Conservation (phyloP, 2,329 filamentous ascomycete species). For the Orbilia brochopaga region DNA sequence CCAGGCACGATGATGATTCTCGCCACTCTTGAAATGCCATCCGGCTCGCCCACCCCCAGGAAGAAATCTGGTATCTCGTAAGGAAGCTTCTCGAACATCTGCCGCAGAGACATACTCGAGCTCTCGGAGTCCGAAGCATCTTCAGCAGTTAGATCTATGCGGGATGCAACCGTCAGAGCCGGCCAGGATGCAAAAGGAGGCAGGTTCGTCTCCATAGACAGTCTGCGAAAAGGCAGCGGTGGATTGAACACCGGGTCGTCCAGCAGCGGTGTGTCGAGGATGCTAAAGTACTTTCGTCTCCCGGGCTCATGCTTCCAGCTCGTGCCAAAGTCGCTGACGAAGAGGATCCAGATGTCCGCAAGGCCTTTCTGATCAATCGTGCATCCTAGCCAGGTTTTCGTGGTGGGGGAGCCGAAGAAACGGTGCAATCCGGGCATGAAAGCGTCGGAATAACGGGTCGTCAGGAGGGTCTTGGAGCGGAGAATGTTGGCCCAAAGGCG, state of each 20-base stretch:
- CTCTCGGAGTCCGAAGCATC: no score
- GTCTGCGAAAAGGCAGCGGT: background rate
- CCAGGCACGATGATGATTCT: no score
- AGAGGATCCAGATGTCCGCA: background rate
- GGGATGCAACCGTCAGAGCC: no score
- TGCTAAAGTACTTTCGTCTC: background rate
- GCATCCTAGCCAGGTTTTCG: background rate
- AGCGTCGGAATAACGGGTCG: conserved; percentile 2
- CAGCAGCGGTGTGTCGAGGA: background rate
- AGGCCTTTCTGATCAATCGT: background rate
- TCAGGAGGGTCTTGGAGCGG: conserved; percentile 4
- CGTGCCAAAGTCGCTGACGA: background rate
- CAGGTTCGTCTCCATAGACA: background rate
- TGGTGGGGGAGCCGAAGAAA: background rate
- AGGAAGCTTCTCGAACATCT: no score
- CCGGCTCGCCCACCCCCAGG: no score
- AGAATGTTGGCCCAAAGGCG: conserved; percentile 5
- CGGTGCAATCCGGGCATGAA: background rate
- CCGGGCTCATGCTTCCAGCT: background rate
- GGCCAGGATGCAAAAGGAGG: no score
- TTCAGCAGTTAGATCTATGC: no score
- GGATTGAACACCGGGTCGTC: background rate
- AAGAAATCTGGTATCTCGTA: no score
- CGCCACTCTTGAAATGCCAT: no score
- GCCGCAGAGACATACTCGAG: no score